Evolutionary conservation across 768 basidiomycete species (phyloP).

Genomic region (Rhodotorula babjevae): DNA sequence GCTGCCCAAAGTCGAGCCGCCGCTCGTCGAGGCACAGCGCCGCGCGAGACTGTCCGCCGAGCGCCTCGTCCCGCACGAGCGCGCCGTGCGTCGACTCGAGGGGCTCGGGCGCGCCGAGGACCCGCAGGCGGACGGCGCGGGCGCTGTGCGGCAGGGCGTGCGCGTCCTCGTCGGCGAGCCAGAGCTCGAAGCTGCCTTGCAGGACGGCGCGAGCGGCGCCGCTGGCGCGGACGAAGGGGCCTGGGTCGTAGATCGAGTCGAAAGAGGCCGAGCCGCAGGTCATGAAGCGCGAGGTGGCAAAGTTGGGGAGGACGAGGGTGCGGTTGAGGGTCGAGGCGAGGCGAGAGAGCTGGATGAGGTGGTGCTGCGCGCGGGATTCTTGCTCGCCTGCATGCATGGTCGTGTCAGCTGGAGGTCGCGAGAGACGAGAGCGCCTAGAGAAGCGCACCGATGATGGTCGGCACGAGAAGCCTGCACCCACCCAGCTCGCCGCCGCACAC

Average conservation of each 20-base stretch:
- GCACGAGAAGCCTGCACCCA: not conserved
- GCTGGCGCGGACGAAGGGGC: not conserved
- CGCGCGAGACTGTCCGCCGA: not conserved
- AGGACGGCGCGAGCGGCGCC: not conserved
- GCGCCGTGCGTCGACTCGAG: too few relatives aligned
- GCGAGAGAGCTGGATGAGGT: constrained; percentile 18
- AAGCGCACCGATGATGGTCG: constrained; percentile 1
- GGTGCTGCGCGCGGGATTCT: constrained; percentile 20
- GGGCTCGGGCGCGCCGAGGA: not conserved
- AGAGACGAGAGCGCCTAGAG: not conserved
- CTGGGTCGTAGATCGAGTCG: constrained; percentile 16
- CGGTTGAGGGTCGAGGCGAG: constrained; percentile 24
- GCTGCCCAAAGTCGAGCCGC: not conserved
- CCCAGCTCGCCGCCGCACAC: too few relatives aligned
- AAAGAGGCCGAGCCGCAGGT: constrained; percentile 3
- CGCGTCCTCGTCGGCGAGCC: not conserved
- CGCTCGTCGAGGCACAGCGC: not conserved
- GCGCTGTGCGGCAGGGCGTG: too few relatives aligned
- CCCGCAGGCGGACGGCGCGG: not conserved
- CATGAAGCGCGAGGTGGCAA: not conserved
- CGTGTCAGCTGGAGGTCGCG: too few relatives aligned
- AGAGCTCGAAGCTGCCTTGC: constrained; percentile 5
- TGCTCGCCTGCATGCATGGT: not conserved
- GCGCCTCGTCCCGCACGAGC: too few relatives aligned
- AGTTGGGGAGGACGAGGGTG: constrained; percentile 25